These are phyloP conservation scores for Arabis hirsuta DNA, from an alignment of 345 rosid species.

Conservation along the genomic window DNA sequence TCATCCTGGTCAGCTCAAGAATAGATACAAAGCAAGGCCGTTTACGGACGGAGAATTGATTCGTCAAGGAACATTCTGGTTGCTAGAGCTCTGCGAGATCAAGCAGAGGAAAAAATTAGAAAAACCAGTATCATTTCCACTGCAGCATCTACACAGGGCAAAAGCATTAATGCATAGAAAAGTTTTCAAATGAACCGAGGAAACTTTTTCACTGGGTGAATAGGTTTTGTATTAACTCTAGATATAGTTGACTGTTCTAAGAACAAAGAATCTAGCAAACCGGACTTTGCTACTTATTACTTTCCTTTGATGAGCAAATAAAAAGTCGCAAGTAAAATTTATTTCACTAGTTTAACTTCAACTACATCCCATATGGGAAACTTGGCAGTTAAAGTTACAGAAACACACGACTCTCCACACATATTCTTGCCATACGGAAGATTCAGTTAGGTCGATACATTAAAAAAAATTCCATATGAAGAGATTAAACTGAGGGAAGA, in stretches of 20 bases:
- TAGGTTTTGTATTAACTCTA: conserved; percentile 9
- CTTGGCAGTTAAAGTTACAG: conserved; percentile 12
- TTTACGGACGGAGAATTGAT: conserved; percentile 12
- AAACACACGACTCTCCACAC: not conserved
- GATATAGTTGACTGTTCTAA: conserved; percentile 2
- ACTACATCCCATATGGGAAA: conserved; percentile 17
- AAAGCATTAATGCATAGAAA: conserved; percentile 18
- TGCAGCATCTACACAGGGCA: conserved; percentile 5
- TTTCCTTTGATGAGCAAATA: conserved; percentile 5
- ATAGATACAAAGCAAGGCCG: not conserved
- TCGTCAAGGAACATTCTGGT: conserved; percentile 39
- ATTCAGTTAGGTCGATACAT: not conserved
- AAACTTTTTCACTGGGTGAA: conserved; percentile 1
- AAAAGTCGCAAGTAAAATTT: not conserved
- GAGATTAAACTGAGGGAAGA: conserved; percentile 2
- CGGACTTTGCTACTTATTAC: conserved; percentile 8
- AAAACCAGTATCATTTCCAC: not conserved
- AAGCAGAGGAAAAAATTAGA: conserved; percentile 5
- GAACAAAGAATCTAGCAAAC: conserved; percentile 4
- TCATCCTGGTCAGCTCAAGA: conserved; percentile 15
- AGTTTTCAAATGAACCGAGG: not conserved
- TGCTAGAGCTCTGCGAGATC: conserved; percentile 43
- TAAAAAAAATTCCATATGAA: not conserved
- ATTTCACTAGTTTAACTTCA: not conserved
- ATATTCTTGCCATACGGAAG: conserved; percentile 19